A percentile compares a stretch with the other conserved stretches of the same genome.
phyloP scores from a whole-genome alignment of 2,329 filamentous ascomycete genomes.

The Mycocentrospora acerina region DNA sequence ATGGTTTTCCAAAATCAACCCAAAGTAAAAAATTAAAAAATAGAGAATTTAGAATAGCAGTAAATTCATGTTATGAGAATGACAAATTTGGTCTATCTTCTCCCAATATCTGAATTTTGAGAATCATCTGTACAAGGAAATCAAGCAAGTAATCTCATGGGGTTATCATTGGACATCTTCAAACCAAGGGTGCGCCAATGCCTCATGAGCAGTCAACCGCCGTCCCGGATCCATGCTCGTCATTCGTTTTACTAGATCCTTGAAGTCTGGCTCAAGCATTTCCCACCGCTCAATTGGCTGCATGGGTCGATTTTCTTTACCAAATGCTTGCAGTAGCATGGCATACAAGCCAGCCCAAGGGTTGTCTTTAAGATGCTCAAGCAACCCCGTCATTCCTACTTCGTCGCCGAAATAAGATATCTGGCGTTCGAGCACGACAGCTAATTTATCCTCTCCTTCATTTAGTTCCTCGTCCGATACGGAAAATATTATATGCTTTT shows the following conservation, averaged over 20 bases:
- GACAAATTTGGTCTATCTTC: no score
- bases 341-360: constrained; percentile 47
- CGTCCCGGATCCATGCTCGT: constrained; percentile 12
- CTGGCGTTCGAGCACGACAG: constrained; percentile 48
- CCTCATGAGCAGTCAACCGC: constrained; percentile 16
- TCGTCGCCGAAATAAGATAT: constrained; percentile 52
- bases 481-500: constrained; percentile 41
- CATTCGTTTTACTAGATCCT: constrained; percentile 15
- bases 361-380: constrained; percentile 43
- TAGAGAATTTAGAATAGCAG: no score
- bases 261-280: constrained; percentile 11
- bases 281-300: constrained; percentile 33
- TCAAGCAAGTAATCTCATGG: no score
- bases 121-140: no score
- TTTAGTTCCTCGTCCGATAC: constrained; percentile 38
- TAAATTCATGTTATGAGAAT: no score
- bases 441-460: constrained; percentile 40
- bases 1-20: no score
- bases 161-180: constrained; percentile 1
- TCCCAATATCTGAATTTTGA: no score
- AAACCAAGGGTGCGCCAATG: constrained; percentile 18
- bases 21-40: no score
- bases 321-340: constrained; percentile 44
- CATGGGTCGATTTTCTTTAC: no score
- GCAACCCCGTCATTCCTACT: constrained; percentile 44